Conservation (phyloP, 139 green algal genomes). For the Chlorella sp. region DNA sequence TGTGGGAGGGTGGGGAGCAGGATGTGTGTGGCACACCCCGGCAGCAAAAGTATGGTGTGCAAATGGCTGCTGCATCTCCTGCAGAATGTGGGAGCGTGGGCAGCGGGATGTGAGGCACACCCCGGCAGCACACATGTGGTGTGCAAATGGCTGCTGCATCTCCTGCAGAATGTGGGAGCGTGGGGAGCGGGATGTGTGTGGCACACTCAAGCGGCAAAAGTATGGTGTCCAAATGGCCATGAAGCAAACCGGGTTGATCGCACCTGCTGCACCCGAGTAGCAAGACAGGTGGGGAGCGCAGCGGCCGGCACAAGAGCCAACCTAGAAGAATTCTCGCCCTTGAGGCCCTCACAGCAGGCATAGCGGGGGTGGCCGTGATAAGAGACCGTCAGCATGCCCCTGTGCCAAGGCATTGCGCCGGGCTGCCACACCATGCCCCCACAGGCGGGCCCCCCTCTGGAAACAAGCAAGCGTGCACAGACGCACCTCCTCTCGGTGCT, state of each 20-base stretch:
- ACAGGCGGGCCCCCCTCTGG: too few species aligned
- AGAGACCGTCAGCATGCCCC: too few species aligned
- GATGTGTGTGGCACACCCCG: background rate
- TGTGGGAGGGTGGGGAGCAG: background rate
- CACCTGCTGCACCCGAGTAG: too few species aligned
- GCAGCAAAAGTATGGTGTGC: background rate
- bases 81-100: background rate
- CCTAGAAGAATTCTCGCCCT: background rate
- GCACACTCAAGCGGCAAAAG: background rate
- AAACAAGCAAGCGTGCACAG: too few species aligned
- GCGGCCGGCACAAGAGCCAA: too few species aligned
- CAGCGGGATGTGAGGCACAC: background rate
- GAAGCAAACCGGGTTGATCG: too few species aligned
- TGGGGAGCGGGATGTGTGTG: too few species aligned
- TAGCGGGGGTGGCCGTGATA: too few species aligned
- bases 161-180: background rate
- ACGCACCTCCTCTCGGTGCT: conserved; percentile 21
- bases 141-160: conserved; percentile 16
- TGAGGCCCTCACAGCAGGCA: too few species aligned
- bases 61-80: conserved; percentile 32
- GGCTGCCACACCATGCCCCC: too few species aligned
- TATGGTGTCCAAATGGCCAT: background rate
- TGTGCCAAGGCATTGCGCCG: too few species aligned
- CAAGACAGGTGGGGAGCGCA: too few species aligned
- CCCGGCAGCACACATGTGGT: background rate